These are phyloP conservation scores for Aspergillus nomiae DNA, from an alignment of 2,329 filamentous ascomycete species.

Conservation along the genomic window DNA sequence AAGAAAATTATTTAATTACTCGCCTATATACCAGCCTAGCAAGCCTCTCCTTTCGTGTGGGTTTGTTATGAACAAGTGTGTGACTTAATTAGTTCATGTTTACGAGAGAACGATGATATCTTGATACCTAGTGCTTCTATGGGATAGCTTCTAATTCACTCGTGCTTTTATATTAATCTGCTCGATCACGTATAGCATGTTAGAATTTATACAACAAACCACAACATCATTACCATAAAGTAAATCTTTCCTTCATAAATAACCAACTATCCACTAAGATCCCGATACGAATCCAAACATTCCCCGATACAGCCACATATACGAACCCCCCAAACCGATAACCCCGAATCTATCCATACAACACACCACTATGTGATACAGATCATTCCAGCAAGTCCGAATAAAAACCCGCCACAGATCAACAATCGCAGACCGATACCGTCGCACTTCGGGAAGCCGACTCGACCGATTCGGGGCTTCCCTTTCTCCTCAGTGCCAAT, in stretches of 20 bases:
- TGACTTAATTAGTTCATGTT: not conserved
- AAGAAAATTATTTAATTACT: not conserved
- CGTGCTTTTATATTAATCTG: not conserved
- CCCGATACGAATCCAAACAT: not conserved
- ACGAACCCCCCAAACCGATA: too few relatives aligned
- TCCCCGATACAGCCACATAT: too few relatives aligned
- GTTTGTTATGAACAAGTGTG: not conserved
- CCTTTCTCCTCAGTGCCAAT: too few relatives aligned
- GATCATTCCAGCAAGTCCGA: too few relatives aligned
- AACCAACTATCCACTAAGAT: not conserved
- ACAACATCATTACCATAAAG: not conserved
- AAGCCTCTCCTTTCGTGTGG: not conserved
- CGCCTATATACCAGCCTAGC: not conserved
- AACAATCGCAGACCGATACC: too few relatives aligned
- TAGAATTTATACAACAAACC: not conserved
- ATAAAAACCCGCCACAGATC: too few relatives aligned
- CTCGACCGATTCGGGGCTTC: too few relatives aligned
- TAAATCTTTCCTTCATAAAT: not conserved
- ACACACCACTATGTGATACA: too few relatives aligned
- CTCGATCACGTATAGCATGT: not conserved
- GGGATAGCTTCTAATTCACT: not conserved
- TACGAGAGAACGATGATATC: slow-evolving; percentile 2
- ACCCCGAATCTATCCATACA: too few relatives aligned
- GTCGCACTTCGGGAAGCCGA: too few relatives aligned
- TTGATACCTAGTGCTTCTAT: not conserved